phyloP scores from a whole-genome alignment of 768 basidiomycete genomes.

The Guyanaporus albipodus region DNA sequence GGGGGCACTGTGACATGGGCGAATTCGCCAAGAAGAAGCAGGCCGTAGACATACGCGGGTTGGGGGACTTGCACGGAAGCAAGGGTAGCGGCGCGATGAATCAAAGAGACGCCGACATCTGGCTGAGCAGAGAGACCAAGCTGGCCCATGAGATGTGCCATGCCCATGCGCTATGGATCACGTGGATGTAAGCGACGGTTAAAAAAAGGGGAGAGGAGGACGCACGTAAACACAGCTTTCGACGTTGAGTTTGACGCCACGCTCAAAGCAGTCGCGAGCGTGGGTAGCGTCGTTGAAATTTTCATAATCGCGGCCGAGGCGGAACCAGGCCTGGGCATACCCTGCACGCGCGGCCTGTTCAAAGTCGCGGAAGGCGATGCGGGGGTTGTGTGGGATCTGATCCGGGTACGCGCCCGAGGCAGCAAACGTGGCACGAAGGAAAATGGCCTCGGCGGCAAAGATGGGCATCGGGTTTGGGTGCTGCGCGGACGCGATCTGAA shows the following conservation, averaged over 20 bases:
- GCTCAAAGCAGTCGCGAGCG: slow-evolving; percentile 84
- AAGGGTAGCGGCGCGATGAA: slow-evolving; percentile 73
- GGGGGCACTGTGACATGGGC: slow-evolving; percentile 54
- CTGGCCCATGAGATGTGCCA: slow-evolving; percentile 89
- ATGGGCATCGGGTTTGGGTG: slow-evolving; percentile 35
- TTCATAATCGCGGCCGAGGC: slow-evolving; percentile 89
- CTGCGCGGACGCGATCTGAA: slow-evolving; percentile 47
- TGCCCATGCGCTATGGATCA: slow-evolving; percentile 76
- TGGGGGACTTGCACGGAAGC: slow-evolving; percentile 77
- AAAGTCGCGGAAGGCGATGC: slow-evolving; percentile 85
- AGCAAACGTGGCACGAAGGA: slow-evolving; percentile 70
- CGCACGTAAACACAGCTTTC: slow-evolving; percentile 55
- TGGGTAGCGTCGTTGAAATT: slow-evolving; percentile 69
- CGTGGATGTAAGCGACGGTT: slow-evolving; percentile 5
- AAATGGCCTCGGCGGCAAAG: slow-evolving; percentile 68
- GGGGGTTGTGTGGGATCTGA: slow-evolving; percentile 60
- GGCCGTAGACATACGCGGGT: slow-evolving; percentile 85
- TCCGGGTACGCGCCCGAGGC: slow-evolving; percentile 70
- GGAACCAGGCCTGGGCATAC: slow-evolving; percentile 82
- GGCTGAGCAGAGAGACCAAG: slow-evolving; percentile 57
- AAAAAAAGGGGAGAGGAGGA: neutral
- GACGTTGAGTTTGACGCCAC: slow-evolving; percentile 70
- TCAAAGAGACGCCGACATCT: slow-evolving; percentile 59
- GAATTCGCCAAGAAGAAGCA: slow-evolving; percentile 83
- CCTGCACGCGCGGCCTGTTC: slow-evolving; percentile 80